Conservation (phyloP, 129 eudicot species). For the Glebionis coronaria region DNA sequence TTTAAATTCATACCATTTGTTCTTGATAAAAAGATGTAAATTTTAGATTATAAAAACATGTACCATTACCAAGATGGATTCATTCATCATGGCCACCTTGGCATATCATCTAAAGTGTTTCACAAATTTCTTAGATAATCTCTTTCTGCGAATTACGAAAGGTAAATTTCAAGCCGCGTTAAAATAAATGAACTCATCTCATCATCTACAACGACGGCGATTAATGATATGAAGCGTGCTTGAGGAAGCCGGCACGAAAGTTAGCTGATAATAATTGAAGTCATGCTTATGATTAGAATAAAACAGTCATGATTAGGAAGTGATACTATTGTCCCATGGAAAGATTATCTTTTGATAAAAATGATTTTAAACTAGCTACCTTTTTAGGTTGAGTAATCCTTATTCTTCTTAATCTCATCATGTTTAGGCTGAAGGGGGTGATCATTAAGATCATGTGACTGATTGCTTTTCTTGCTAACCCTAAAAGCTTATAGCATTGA, state of each 20-base stretch:
- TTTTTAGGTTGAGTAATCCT: constrained; percentile 30
- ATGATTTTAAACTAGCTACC: constrained; percentile 20
- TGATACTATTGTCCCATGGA: constrained; percentile 26
- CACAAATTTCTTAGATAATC: constrained; percentile 10
- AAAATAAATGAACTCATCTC: not conserved
- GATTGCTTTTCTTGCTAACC: constrained; percentile 21
- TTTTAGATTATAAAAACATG: constrained; percentile 20
- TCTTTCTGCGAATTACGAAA: not conserved
- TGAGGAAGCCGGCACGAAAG: constrained; percentile 20
- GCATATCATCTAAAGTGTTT: constrained; percentile 14
- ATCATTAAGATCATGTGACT: constrained; percentile 33
- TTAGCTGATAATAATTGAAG: constrained; percentile 27
- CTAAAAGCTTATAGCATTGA: constrained; percentile 1
- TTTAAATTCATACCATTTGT: constrained; percentile 47
- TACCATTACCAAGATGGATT: constrained; percentile 20
- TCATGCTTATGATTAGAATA: constrained; percentile 31
- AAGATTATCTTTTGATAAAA: constrained; percentile 22
- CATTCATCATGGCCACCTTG: constrained; percentile 25
- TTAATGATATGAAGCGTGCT: constrained; percentile 29
- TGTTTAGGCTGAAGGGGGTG: constrained; percentile 22
- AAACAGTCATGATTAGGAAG: constrained; percentile 27
- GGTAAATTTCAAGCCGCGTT: not conserved
- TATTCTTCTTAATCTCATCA: constrained; percentile 25
- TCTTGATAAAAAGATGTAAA: constrained; percentile 27
- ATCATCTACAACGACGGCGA: constrained; percentile 13